Evolutionary conservation across 164 flowering plant genomes (phyloP).

Genomic region (Liriodendron chinense): DNA sequence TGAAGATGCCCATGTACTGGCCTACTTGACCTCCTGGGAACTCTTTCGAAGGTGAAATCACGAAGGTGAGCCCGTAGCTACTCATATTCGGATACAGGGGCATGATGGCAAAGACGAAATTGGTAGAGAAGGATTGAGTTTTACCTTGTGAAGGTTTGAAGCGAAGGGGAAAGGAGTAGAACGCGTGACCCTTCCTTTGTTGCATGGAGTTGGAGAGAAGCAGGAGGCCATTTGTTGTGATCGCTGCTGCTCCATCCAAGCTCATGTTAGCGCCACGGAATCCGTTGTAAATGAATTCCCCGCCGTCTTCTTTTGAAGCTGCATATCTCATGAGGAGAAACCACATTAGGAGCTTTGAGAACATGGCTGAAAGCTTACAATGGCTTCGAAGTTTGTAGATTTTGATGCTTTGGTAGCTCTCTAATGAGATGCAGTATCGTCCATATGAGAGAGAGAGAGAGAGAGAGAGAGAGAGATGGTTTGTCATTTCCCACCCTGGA

Average conservation of each 20-base stretch:
- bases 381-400: too few species aligned
- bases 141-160: neutral
- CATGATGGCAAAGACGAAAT: neutral
- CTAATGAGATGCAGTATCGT: too few species aligned
- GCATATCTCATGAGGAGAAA: neutral
- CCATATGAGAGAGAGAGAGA: too few species aligned
- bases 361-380: neutral
- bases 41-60: neutral
- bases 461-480: too few species aligned
- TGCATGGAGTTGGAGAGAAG: slow-evolving; percentile 14
- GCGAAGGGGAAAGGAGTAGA: neutral
- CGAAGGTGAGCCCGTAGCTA: slow-evolving; percentile 4
- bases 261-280: slow-evolving; percentile 16
- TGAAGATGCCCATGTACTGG: slow-evolving; percentile 6
- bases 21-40: neutral
- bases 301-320: neutral
- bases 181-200: neutral
- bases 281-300: slow-evolving; percentile 2
- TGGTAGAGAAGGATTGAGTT: neutral
- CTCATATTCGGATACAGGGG: neutral
- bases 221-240: slow-evolving; percentile 18
- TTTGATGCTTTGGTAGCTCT: too few species aligned
- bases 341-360: neutral
- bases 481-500: too few species aligned
- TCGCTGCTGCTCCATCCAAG: slow-evolving; percentile 23